These are phyloP conservation scores for Tetrastigma voinierianum DNA, from an alignment of 164 flowering plant genomes.

Conservation along the genomic window DNA sequence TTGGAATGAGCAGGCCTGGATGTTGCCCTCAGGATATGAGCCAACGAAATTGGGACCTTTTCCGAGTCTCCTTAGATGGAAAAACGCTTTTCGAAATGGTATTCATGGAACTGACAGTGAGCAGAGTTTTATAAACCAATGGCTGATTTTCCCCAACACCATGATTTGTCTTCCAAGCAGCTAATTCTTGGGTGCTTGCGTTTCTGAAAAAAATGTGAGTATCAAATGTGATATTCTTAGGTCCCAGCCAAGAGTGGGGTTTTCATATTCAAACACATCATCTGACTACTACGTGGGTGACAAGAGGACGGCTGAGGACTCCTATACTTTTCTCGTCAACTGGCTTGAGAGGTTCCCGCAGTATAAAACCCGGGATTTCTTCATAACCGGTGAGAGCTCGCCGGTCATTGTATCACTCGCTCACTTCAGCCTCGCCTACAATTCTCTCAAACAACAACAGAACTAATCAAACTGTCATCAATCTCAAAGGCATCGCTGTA, in stretches of 20 bases:
- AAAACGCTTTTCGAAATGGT: slow-evolving; percentile 42
- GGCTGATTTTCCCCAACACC: too few species aligned
- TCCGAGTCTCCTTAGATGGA: slow-evolving; percentile 47
- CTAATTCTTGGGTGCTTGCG: too few species aligned
- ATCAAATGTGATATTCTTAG: slow-evolving; percentile 54
- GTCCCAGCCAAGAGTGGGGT: slow-evolving; percentile 69
- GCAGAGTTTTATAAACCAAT: neutral
- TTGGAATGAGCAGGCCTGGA: slow-evolving; percentile 43
- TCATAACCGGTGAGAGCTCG: slow-evolving; percentile 45
- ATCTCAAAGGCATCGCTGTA: slow-evolving; percentile 48
- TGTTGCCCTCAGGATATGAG: slow-evolving; percentile 60
- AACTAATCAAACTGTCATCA: slow-evolving; percentile 26
- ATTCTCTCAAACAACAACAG: slow-evolving; percentile 25
- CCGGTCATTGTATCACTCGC: slow-evolving; percentile 50
- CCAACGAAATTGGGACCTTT: slow-evolving; percentile 64
- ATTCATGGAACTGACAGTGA: slow-evolving; percentile 62
- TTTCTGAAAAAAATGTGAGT: slow-evolving; percentile 22
- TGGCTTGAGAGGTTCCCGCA: slow-evolving; percentile 46
- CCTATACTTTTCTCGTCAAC: slow-evolving; percentile 34
- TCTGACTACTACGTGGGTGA: slow-evolving; percentile 48
- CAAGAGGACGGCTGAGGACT: slow-evolving; percentile 37
- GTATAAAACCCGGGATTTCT: slow-evolving; percentile 37
- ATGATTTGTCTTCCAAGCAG: too few species aligned
- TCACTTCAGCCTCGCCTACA: slow-evolving; percentile 47
- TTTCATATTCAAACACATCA: slow-evolving; percentile 53